phyloP scores from a whole-genome alignment of 257 asterid species.

The Nicotiana sylvestris region DNA sequence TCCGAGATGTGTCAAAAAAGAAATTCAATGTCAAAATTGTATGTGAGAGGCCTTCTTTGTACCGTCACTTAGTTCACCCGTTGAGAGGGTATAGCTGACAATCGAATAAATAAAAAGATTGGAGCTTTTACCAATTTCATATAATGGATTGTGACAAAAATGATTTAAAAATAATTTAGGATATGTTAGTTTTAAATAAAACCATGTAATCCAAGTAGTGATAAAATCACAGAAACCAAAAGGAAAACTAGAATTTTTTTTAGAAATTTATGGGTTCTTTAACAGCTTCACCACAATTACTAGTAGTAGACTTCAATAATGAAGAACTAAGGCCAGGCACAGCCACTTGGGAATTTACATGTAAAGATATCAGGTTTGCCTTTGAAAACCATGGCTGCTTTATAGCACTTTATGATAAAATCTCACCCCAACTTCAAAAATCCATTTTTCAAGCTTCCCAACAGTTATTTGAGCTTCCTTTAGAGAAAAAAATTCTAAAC shows the following conservation, averaged over 20 bases:
- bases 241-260: neutral
- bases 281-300: constrained; percentile 23
- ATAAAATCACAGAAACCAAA: neutral
- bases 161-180: too few relatives aligned
- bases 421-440: constrained; percentile 45
- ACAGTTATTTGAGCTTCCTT: constrained; percentile 51
- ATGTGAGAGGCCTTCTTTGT: neutral
- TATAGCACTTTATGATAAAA: constrained; percentile 42
- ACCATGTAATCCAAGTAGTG: neutral
- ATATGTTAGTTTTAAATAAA: neutral
- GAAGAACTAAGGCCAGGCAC: constrained; percentile 48
- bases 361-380: constrained; percentile 43
- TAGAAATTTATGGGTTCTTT: constrained; percentile 41
- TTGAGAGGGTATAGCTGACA: too few relatives aligned
- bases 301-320: constrained; percentile 49
- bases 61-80: neutral
- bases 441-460: constrained; percentile 50
- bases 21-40: neutral
- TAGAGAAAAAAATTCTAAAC: constrained; percentile 43
- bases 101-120: too few relatives aligned
- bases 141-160: neutral
- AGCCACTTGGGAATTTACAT: constrained; percentile 37
- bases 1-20: too few relatives aligned
- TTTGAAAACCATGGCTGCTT: constrained; percentile 74
- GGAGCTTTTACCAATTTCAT: too few relatives aligned